Percentiles rank a stretch among this genome's conserved stretches.
phyloP scores from a whole-genome alignment of 768 basidiomycete species.

The Termitomyces titanicus region DNA sequence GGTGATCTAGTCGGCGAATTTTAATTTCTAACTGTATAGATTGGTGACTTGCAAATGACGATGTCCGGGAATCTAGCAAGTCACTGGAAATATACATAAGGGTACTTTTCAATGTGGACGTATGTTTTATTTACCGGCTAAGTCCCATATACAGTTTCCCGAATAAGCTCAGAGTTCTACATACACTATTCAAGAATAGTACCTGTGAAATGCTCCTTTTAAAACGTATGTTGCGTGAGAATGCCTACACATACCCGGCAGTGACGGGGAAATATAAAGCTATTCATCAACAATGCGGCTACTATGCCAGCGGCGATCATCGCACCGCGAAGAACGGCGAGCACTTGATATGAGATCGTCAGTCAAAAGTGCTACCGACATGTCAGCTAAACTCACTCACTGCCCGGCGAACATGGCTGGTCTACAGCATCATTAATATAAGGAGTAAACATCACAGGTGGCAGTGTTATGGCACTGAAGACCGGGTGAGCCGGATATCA shows the following conservation, averaged over 20 bases:
- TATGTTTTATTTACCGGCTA: conserved; percentile 28
- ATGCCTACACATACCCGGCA: conserved; percentile 30
- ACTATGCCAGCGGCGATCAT: conserved; percentile 45
- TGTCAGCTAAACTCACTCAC: conserved; percentile 16
- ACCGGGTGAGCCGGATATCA: not conserved
- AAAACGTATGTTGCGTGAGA: not conserved
- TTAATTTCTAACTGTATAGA: conserved; percentile 37
- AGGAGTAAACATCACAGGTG: conserved; percentile 32
- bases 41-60: conserved; percentile 28
- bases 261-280: conserved; percentile 42
- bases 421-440: conserved; percentile 25
- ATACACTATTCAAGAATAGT: conserved; percentile 36
- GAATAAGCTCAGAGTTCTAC: conserved; percentile 33
- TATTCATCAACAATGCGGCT: conserved; percentile 40
- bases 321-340: conserved; percentile 34
- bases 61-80: conserved; percentile 25
- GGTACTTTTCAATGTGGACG: not conserved
- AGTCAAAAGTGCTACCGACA: not conserved
- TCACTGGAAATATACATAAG: conserved; percentile 22
- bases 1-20: conserved; percentile 36
- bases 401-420: conserved; percentile 25
- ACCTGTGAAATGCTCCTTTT: conserved; percentile 22
- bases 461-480: conserved; percentile 38
- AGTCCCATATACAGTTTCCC: conserved; percentile 42
- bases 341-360: conserved; percentile 22